A percentile compares a stretch with the other conserved stretches of the same genome.
These are phyloP conservation scores for Paramecium caudatum DNA, from an alignment of 73 alveolate genomes.

Conservation along the genomic window DNA sequence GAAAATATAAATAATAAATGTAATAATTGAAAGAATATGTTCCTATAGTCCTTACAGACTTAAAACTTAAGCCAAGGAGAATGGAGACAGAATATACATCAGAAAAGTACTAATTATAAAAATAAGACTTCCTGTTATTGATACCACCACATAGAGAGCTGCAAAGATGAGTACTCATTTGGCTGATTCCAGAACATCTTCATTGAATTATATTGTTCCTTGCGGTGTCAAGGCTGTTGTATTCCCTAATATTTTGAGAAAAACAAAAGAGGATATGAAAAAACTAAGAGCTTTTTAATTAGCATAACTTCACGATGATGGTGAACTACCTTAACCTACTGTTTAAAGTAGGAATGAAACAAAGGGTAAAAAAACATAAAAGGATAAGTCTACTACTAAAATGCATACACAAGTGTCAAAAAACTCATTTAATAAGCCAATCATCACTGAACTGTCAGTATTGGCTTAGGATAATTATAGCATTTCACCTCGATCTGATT, in stretches of 20 bases:
- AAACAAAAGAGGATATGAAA: slow-evolving; percentile 27
- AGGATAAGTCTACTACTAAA: neutral
- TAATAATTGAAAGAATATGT: slow-evolving; percentile 12
- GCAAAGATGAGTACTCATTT: too few relatives aligned
- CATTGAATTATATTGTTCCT: neutral
- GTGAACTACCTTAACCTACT: neutral
- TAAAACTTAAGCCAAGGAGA: slow-evolving; percentile 1
- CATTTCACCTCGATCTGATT: neutral
- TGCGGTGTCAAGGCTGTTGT: neutral
- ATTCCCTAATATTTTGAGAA: slow-evolving; percentile 19
- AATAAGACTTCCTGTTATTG: neutral
- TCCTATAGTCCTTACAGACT: neutral
- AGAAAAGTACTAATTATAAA: neutral
- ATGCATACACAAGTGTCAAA: neutral
- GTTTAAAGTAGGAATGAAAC: neutral
- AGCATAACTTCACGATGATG: slow-evolving; percentile 15
- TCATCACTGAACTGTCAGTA: neutral
- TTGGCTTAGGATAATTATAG: neutral
- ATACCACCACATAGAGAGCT: neutral
- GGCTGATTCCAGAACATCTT: slow-evolving; percentile 15
- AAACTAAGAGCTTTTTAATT: neutral
- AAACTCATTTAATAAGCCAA: neutral
- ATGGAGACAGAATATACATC: slow-evolving; percentile 8
- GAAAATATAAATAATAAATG: neutral
- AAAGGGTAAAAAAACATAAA: neutral